Conservation (phyloP, 2,329 filamentous ascomycete species). For the Periconia sp. region DNA sequence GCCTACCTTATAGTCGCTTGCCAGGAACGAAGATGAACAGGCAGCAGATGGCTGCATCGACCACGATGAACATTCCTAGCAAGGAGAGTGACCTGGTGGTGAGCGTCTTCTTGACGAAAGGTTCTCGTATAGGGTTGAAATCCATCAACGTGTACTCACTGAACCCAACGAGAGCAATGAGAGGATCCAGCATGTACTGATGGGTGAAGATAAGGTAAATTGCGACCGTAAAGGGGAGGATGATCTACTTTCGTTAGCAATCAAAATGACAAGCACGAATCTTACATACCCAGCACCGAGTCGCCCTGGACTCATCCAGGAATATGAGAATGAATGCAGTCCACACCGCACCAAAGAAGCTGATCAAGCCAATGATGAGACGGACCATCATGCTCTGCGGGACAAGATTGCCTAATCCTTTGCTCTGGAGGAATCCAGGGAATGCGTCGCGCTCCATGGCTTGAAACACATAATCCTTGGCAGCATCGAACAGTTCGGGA, state of each 20-base stretch:
- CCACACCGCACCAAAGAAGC: slow-evolving; percentile 94
- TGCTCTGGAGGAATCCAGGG: slow-evolving; percentile 90
- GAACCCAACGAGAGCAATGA: slow-evolving; percentile 83
- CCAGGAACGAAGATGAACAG: slow-evolving; percentile 96
- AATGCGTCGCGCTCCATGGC: slow-evolving; percentile 99
- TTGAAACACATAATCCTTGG: slow-evolving; percentile 99
- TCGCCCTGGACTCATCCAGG: slow-evolving; percentile 72
- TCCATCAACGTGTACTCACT: slow-evolving; percentile 97
- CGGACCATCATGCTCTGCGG: slow-evolving; percentile 85
- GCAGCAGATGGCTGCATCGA: slow-evolving; percentile 80
- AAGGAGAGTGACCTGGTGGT: slow-evolving; percentile 82
- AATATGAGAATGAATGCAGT: slow-evolving; percentile 91
- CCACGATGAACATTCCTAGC: slow-evolving; percentile 70
- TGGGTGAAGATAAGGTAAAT: slow-evolving; percentile 76
- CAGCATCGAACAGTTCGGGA: slow-evolving; percentile 93
- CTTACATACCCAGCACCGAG: slow-evolving; percentile 78
- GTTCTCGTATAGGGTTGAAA: slow-evolving; percentile 84
- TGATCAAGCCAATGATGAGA: slow-evolving; percentile 79
- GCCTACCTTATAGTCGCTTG: slow-evolving; percentile 63
- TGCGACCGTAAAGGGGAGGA: slow-evolving; percentile 88
- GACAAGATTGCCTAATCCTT: slow-evolving; percentile 93
- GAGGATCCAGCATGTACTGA: slow-evolving; percentile 91
- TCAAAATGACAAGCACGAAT: neutral
- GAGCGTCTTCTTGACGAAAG: slow-evolving; percentile 84
- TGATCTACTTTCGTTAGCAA: slow-evolving; percentile 57